phyloP scores from a whole-genome alignment of 1,284 basidiomycete genomes.

The Marasmius oreades region DNA sequence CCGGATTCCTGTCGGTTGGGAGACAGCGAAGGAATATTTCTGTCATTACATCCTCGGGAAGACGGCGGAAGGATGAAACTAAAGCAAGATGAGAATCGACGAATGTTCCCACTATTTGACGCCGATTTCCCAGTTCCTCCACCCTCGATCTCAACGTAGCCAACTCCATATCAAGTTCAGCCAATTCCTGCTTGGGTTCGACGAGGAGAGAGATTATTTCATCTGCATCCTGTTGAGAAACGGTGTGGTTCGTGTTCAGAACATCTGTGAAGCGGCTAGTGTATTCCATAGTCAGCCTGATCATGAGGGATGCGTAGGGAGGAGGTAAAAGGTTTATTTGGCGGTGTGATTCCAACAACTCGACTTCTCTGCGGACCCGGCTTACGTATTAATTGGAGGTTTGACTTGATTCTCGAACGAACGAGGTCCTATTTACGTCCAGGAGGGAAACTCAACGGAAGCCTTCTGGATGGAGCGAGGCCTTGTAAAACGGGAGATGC shows the following conservation, averaged over 20 bases:
- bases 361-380: too few relatives aligned
- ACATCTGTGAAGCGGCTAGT: conserved; percentile 10
- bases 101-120: not conserved
- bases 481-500: too few relatives aligned
- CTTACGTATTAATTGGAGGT: too few relatives aligned
- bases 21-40: conserved; percentile 6
- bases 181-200: not conserved
- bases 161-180: not conserved
- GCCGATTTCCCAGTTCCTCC: not conserved
- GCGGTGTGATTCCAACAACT: too few relatives aligned
- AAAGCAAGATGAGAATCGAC: not conserved
- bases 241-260: not conserved
- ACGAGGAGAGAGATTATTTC: not conserved
- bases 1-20: conserved; percentile 9
- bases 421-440: too few relatives aligned
- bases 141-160: not conserved
- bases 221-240: not conserved
- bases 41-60: not conserved
- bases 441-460: too few relatives aligned
- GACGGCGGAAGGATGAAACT: not conserved
- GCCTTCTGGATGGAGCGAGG: too few relatives aligned
- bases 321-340: too few relatives aligned
- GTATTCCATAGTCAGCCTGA: too few relatives aligned
- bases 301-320: too few relatives aligned
- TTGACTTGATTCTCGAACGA: too few relatives aligned